Evolutionary conservation across 78 protist genomes (phyloP).

Genomic region (Bigelowiella natans): DNA sequence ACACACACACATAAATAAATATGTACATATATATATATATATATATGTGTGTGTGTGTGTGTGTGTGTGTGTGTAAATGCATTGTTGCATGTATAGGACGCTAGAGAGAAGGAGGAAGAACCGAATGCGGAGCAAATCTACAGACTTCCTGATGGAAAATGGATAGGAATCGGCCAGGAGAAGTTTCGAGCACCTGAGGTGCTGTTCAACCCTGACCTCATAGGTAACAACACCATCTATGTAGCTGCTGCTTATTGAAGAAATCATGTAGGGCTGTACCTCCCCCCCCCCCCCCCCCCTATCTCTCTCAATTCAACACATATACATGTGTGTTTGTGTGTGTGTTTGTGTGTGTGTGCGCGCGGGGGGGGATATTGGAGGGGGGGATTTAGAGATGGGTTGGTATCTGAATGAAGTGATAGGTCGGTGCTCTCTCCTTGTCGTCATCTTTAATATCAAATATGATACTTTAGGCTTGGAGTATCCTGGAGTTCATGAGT

Average conservation of each 20-base stretch:
- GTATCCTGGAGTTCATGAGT: slow-evolving; percentile 5
- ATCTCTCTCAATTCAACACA: too few species aligned
- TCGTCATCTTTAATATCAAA: too few species aligned
- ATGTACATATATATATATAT: not conserved
- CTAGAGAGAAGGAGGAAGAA: not conserved
- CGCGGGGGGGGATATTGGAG: not conserved
- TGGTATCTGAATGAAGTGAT: too few species aligned
- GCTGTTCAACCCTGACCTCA: not conserved
- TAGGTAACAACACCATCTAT: too few species aligned
- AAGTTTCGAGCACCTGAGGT: slow-evolving; percentile 2
- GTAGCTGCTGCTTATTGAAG: too few species aligned
- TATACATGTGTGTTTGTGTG: not conserved
- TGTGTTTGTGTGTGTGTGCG: not conserved
- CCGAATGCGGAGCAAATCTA: not conserved
- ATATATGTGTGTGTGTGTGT: not conserved
- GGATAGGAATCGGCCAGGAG: not conserved
- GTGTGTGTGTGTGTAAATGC: not conserved
- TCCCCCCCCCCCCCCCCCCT: too few species aligned
- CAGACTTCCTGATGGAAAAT: not conserved
- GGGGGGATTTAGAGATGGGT: too few species aligned
- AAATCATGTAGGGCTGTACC: too few species aligned
- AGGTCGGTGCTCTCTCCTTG: too few species aligned
- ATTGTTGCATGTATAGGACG: not conserved
- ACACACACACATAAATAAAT: not conserved
- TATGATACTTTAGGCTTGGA: not conserved